A percentile compares a stretch with the other conserved stretches of the same genome.
phyloP scores from a whole-genome alignment of 192 early-diverging fungal species.

The Allomyces macrogynus region DNA sequence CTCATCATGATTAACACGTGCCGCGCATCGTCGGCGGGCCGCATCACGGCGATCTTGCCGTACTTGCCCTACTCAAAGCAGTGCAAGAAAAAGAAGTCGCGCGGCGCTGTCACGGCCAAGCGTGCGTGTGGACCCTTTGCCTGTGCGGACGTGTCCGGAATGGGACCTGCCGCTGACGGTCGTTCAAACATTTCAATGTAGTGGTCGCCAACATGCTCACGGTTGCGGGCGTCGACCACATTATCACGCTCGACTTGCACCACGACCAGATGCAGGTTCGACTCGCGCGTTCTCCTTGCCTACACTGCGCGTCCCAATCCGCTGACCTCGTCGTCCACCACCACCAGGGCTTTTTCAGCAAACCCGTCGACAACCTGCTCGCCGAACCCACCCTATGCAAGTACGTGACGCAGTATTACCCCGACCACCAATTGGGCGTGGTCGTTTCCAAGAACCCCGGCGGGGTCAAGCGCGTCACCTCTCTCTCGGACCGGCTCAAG shows the following conservation, averaged over 20 bases:
- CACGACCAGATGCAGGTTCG: conserved; percentile 59
- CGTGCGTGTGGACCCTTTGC: background rate
- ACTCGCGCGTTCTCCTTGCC: no score
- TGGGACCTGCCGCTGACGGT: no score
- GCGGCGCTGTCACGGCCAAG: conserved; percentile 90
- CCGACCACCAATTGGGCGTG: conserved; percentile 39
- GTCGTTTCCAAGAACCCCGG: conserved; percentile 91
- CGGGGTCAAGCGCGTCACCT: conserved; percentile 85
- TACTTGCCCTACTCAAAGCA: conserved; percentile 97
- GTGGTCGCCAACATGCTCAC: conserved; percentile 52
- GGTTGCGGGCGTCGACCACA: conserved; percentile 87
- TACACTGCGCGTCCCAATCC: no score
- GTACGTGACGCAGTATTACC: conserved; percentile 61
- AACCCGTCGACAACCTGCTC: conserved; percentile 84
- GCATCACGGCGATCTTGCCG: conserved; percentile 89
- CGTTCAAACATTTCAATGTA: no score
- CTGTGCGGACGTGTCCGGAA: no score
- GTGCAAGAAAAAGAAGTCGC: conserved; percentile 94
- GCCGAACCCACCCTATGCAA: conserved; percentile 75
- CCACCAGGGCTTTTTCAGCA: conserved; percentile 65
- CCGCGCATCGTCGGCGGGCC: conserved; percentile 68
- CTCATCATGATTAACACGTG: conserved; percentile 95
- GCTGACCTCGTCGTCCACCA: no score
- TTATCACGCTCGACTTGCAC: conserved; percentile 97
- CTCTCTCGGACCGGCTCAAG: conserved; percentile 79